Evolutionary conservation across 345 rosid species (phyloP), one percentile per base, ranked within the genome.

Genomic region (Lumnitzera racemosa): DNA sequence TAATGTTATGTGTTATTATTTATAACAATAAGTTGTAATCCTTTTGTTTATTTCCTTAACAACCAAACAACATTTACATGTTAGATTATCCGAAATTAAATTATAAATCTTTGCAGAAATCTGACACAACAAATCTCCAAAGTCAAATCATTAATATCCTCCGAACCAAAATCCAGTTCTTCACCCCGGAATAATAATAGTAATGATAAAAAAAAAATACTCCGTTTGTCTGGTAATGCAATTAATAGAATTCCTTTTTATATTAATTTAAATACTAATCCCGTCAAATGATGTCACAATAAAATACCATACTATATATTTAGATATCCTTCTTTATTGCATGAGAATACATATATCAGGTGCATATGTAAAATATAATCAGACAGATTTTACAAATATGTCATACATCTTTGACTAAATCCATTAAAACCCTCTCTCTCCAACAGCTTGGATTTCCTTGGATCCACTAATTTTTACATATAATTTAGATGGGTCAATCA

Each of bases 401-500:
- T 49, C 50, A 49, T 60, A 23, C 53, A 61, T 57, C 66, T 70
- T 73, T 73, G 64, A 64, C 81, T 52, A 43, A 12, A 41, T 47
- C 47, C 36, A 67, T 43, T n/a, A 61, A 36, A 60, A 48, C 13
- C 24, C 23, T 46, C 54, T 53, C 41, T 63, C 41, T 66, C 60
- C 70, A 29, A 52, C 25, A 48, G 20, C 58, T 65, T 53, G 36
- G 58, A 57, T 56, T 53, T 65, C 81, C 59, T 58, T 46, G 77
- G 77, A 79, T 74, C 78, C 60, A 61, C 64, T 64, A 51, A 20
- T 55, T 46, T 43, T 20, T 57, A 24, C 12, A 43, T 23, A 20
- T 20, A 20, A 20, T 41, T 63, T 75, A 70, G 73, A 78, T 54
- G 4, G 64, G 56, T 61, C 64, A 80, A 56, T 74, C 65, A 72